phyloP scores from a whole-genome alignment of 441 rosid species.

The Jatropha podagrica region DNA sequence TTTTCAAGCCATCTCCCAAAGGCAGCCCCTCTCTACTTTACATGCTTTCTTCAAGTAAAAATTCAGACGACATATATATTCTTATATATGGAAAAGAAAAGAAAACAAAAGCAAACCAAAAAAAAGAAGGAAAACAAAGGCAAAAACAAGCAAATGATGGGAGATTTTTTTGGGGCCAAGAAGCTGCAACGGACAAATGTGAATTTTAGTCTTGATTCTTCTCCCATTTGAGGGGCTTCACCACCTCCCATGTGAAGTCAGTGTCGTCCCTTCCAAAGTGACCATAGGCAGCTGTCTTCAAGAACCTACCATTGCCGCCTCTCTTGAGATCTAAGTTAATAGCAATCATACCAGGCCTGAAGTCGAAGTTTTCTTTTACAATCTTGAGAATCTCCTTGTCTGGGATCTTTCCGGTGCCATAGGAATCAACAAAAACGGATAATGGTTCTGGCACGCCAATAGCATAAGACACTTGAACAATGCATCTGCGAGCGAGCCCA shows the following conservation, averaged over 20 bases:
- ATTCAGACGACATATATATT: neutral
- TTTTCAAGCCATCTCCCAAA: neutral
- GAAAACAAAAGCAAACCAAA: neutral
- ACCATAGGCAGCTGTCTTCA: slow-evolving; percentile 56
- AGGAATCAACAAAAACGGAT: slow-evolving; percentile 50
- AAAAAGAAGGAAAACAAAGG: neutral
- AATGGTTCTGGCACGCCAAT: slow-evolving; percentile 53
- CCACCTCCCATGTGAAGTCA: slow-evolving; percentile 39
- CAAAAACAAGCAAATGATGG: neutral
- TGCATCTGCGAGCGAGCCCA: slow-evolving; percentile 44
- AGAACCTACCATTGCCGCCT: slow-evolving; percentile 46
- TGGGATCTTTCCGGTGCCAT: slow-evolving; percentile 46
- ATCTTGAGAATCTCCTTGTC: slow-evolving; percentile 51
- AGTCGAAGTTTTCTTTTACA: slow-evolving; percentile 39
- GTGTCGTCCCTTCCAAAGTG: slow-evolving; percentile 46
- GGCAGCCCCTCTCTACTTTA: slow-evolving; percentile 1
- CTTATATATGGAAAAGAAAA: neutral
- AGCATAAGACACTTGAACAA: slow-evolving; percentile 48
- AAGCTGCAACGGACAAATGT: neutral
- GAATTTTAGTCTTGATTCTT: slow-evolving; percentile 28
- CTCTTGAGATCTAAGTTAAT: slow-evolving; percentile 51
- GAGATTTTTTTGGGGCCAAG: neutral
- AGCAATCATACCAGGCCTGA: slow-evolving; percentile 54
- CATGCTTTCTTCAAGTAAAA: neutral
- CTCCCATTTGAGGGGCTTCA: slow-evolving; percentile 33